Conservation (phyloP, 1,139 yeast species). For the Saccharomycopsis hybrid region DNA sequence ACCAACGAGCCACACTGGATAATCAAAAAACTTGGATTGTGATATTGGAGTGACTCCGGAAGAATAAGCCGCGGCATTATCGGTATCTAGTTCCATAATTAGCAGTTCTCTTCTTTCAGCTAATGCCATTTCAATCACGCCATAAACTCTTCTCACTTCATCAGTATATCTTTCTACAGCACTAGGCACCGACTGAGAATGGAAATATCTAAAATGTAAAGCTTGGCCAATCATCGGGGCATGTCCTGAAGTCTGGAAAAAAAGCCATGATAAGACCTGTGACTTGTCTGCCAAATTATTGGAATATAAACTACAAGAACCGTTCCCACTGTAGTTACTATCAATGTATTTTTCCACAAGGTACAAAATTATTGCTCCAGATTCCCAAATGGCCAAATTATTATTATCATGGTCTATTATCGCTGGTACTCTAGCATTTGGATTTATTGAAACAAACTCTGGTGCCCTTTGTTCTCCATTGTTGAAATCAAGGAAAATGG, state of each 20-base stretch:
- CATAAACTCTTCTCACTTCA: slow-evolving; percentile 89
- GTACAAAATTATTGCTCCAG: slow-evolving; percentile 83
- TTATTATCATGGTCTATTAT: slow-evolving; percentile 80
- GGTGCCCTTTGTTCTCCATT: slow-evolving; percentile 91
- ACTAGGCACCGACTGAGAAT: slow-evolving; percentile 76
- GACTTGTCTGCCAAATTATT: slow-evolving; percentile 75
- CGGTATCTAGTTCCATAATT: slow-evolving; percentile 85
- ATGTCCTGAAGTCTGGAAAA: slow-evolving; percentile 93
- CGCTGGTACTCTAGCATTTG: slow-evolving; percentile 93
- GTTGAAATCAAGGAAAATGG: slow-evolving; percentile 83
- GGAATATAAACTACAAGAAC: slow-evolving; percentile 68
- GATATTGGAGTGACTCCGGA: slow-evolving; percentile 85
- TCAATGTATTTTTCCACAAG: slow-evolving; percentile 51
- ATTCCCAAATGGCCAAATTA: slow-evolving; percentile 85
- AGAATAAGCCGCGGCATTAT: slow-evolving; percentile 81
- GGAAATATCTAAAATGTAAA: slow-evolving; percentile 86
- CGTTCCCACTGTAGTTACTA: slow-evolving; percentile 59
- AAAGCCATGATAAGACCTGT: slow-evolving; percentile 85
- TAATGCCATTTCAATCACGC: slow-evolving; percentile 90
- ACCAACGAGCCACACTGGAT: slow-evolving; percentile 94
- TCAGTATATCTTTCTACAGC: slow-evolving; percentile 90
- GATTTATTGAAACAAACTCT: slow-evolving; percentile 84
- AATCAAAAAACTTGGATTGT: slow-evolving; percentile 81
- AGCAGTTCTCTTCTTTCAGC: slow-evolving; percentile 90
- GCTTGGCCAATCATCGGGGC: slow-evolving; percentile 99